phyloP scores from a whole-genome alignment of 139 green algal species.

The Coelastrella sp. region DNA sequence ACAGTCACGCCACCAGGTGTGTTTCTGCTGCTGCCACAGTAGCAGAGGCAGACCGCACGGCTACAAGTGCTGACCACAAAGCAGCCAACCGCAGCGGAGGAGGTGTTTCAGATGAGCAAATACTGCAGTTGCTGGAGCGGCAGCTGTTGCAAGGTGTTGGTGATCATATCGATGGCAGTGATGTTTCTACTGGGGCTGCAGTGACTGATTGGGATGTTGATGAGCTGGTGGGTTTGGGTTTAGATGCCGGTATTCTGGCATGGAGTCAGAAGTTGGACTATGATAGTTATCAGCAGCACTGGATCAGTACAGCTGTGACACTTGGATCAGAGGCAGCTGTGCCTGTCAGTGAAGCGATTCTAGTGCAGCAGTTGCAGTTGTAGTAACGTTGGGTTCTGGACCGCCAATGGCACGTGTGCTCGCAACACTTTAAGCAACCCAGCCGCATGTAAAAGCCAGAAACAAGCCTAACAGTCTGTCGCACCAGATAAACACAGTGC shows the following conservation, averaged over 20 bases:
- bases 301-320: slow-evolving; percentile 45
- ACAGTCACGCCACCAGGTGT: neutral
- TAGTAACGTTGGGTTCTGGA: no score
- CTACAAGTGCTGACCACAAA: no score
- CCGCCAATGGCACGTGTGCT: no score
- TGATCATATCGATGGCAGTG: neutral
- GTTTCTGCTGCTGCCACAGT: slow-evolving; percentile 24
- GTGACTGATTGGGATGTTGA: neutral
- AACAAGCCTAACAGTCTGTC: no score
- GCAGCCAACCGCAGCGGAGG: no score
- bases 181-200: neutral
- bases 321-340: slow-evolving; percentile 27
- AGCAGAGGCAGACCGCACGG: neutral
- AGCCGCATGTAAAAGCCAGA: no score
- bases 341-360: neutral
- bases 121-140: slow-evolving; percentile 11
- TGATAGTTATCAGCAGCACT: slow-evolving; percentile 63
- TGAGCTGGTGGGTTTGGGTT: slow-evolving; percentile 23
- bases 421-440: no score
- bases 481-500: no score
- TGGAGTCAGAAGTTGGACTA: slow-evolving; percentile 68
- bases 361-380: slow-evolving; percentile 29
- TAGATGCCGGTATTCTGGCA: slow-evolving; percentile 56
- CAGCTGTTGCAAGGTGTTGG: neutral
- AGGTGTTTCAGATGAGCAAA: slow-evolving; percentile 9